Evolutionary conservation across 306 rosid genomes (phyloP), one percentile per base, ranked within the genome.

Genomic region (Cyamopsis tetragonoloba): DNA sequence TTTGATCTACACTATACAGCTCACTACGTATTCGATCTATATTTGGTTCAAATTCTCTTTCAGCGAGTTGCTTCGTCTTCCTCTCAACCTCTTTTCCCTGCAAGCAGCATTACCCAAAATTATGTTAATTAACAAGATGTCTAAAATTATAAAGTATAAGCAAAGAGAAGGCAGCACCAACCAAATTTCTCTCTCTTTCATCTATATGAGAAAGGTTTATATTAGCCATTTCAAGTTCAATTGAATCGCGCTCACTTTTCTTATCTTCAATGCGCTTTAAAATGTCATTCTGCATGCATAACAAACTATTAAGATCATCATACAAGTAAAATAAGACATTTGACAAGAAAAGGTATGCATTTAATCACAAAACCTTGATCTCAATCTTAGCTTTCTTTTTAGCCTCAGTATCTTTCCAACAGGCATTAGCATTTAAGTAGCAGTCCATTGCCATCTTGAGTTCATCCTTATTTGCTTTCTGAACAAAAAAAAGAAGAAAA

Each of bases 131-230:
- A 14, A 14, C 46, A 11, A 35, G 46, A 62, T 7, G 74, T 62
- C 22, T 23, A 68, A 64, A 72, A 11, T 17, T 60, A 47, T 58
- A 70, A 63, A 74, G 4, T 57, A 70, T 19, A 28, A 61, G 17
- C 54, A 66, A 15, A 63, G 6, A 53, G 84, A 43, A 76, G 64
- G 58, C 34, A 66, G 27, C 62, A 60, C 89, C 77, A 72, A 93
- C 98, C 91, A 83, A 76, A 54, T 70, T 85, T 68, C 79, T 93
- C 31, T 93, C 98, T 79, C 83, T 83, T 77, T 89, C 95, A 59
- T 89, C 93, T 60, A 89, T 81, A 38, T 66, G 85, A 80, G 86
- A 82, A 62, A 89, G 68, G 72, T 88, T 62, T 48, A 70, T 62
- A 57, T 81, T 70, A 24, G 91, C 70, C 72, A 83, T 76, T 78